Percentiles rank a stretch among this genome's conserved stretches.
These are phyloP conservation scores for Sugiyamaella pinicola DNA, from an alignment of 1,139 yeast genomes.

Conservation along the genomic window DNA sequence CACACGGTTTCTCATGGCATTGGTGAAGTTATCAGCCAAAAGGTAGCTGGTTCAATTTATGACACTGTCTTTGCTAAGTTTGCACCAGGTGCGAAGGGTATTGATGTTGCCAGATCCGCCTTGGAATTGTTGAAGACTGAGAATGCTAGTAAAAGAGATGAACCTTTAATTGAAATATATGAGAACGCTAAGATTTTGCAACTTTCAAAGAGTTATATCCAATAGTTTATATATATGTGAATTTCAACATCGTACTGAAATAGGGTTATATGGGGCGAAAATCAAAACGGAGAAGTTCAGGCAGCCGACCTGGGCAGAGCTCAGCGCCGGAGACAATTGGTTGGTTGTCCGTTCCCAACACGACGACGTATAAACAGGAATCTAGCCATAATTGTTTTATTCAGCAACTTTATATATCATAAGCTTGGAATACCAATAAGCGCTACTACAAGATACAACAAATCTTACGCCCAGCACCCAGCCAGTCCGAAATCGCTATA, in stretches of 20 bases:
- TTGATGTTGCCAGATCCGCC: slow-evolving; percentile 19
- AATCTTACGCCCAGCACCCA: too few relatives aligned
- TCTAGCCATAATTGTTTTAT: too few relatives aligned
- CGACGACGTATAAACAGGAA: too few relatives aligned
- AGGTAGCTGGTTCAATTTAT: not conserved
- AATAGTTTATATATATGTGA: not conserved
- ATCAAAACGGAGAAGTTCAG: too few relatives aligned
- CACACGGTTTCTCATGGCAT: slow-evolving; percentile 19
- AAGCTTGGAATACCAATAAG: too few relatives aligned
- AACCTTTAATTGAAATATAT: slow-evolving; percentile 13
- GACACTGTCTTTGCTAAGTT: slow-evolving; percentile 11
- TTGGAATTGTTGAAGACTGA: slow-evolving; percentile 8
- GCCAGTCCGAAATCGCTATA: too few relatives aligned
- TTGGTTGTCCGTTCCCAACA: too few relatives aligned
- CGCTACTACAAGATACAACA: too few relatives aligned
- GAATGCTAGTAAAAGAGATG: not conserved
- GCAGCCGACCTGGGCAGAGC: too few relatives aligned
- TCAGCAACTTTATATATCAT: too few relatives aligned
- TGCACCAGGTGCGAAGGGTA: slow-evolving; percentile 14
- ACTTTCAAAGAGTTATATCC: slow-evolving; percentile 1
- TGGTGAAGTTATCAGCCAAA: slow-evolving; percentile 9
- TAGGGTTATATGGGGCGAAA: not conserved
- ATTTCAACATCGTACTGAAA: not conserved
- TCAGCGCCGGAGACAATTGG: too few relatives aligned
- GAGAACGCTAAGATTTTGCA: slow-evolving; percentile 14